Base-by-base conservation (phyloP, 2,329 filamentous ascomycete genomes). In the Aspergillus versicolor region DNA sequence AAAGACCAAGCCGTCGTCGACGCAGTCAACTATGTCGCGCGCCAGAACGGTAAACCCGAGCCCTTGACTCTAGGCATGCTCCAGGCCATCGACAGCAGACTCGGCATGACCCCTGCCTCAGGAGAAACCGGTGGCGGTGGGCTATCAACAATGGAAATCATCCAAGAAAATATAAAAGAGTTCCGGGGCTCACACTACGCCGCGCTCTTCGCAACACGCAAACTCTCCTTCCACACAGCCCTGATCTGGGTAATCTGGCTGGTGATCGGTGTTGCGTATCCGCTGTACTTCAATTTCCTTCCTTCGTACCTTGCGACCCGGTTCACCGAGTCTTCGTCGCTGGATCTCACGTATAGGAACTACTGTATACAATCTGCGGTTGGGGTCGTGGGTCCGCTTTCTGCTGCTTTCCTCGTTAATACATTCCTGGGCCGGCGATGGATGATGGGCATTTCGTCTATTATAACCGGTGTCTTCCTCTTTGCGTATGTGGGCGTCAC, bases 241-340 rank as follows among this genome's bases (percentile, higher is more conserved):
- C 65, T 79, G 5, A 75, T 72, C 1, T 79, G 77, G 59, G 60
- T 74, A 4, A 72, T 78, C 42, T 80, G 77, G 78, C 59, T 78
- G 4, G 78, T 74, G 0, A 76, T 79, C 30, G 66, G 66, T 63
- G 30, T 43, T 19, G 15, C 75, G 1, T 80, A 80, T 60, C 78
- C 78, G 4, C 69, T 81, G 0, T 80, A 78, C 63, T 78, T 78
- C 62, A 75, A 74, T 44, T 80, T 80, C 53, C 74, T 80, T 48
- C 76, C 77, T 1, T 77, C 75, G 0, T 81, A 80, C 54, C 70
- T 80, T 6, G 71, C 73, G 17, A 76, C 70, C 7, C 73, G 75
- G 52, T 72, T 69, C 48, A 66, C 66, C 2, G 64, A 73, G 15
- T 13, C 57, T 51, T 56, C 58, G 3, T 67, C 65, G 2, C 54